These are phyloP conservation scores for Jasminum sambac DNA, from an alignment of 257 asterid genomes.

Conservation along the genomic window DNA sequence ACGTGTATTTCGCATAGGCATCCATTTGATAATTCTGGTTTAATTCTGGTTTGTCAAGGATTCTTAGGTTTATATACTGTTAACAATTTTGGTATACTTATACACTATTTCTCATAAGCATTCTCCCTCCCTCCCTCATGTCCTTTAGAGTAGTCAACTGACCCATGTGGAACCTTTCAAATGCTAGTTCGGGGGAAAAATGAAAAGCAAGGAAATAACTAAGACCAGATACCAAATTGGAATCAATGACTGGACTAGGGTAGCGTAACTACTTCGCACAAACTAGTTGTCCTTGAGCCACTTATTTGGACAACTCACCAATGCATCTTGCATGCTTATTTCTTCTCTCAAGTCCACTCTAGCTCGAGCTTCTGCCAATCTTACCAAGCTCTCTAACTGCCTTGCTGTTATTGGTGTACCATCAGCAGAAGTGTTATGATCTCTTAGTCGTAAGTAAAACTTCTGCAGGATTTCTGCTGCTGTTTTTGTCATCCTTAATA, in stretches of 20 bases:
- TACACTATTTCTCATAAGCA: no score
- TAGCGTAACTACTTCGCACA: constrained; percentile 3
- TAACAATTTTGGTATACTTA: no score
- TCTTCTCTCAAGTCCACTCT: constrained; percentile 89
- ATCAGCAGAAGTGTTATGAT: constrained; percentile 75
- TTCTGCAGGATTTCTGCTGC: constrained; percentile 94
- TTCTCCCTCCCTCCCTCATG: not conserved
- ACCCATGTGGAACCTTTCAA: constrained; percentile 8
- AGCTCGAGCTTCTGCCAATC: constrained; percentile 98
- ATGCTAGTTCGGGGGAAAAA: not conserved
- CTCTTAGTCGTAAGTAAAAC: constrained; percentile 82
- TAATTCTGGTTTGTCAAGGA: not conserved
- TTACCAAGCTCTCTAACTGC: constrained; percentile 91
- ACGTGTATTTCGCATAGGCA: not conserved
- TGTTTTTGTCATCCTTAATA: constrained; percentile 81
- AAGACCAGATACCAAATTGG: constrained; percentile 8
- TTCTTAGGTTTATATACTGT: no score
- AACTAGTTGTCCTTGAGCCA: constrained; percentile 7
- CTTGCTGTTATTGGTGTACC: constrained; percentile 97
- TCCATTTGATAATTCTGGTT: not conserved
- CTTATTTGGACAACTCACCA: constrained; percentile 51
- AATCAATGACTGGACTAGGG: not conserved
- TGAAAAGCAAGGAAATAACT: constrained; percentile 13
- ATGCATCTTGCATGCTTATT: constrained; percentile 81
- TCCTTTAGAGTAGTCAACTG: not conserved